Percentiles rank a stretch among this genome's conserved stretches.
Evolutionary conservation across 106 monocot species (phyloP).

Genomic region (Platanthera guangdongensis): DNA sequence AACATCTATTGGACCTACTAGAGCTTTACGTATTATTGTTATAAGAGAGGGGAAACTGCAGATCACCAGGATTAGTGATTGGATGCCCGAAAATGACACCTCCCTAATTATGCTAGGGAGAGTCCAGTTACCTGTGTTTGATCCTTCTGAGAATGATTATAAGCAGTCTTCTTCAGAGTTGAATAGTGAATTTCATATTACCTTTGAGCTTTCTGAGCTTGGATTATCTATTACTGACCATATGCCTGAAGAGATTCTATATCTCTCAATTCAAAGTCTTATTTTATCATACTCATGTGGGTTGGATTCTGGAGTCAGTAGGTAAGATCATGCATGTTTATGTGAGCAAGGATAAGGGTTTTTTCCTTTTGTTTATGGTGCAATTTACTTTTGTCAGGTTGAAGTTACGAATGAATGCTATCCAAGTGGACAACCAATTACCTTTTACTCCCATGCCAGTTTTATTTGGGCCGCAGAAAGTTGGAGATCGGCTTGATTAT

Average conservation of each 20-base stretch:
- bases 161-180: constrained; percentile 26
- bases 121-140: constrained; percentile 21
- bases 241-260: constrained; percentile 88
- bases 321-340: constrained; percentile 32
- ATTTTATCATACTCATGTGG: constrained; percentile 79
- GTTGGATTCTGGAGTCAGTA: constrained; percentile 76
- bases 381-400: constrained; percentile 46
- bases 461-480: constrained; percentile 55
- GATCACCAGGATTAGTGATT: constrained; percentile 67
- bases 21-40: constrained; percentile 45
- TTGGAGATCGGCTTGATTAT: constrained; percentile 56
- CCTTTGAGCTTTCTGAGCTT: constrained; percentile 73
- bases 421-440: constrained; percentile 89
- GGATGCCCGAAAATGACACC: constrained; percentile 60
- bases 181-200: constrained; percentile 74
- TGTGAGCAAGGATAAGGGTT: not conserved
- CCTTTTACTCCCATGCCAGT: constrained; percentile 96
- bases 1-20: constrained; percentile 32
- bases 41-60: constrained; percentile 66
- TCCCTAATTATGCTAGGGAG: constrained; percentile 15
- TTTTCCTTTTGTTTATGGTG: not conserved
- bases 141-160: constrained; percentile 41
- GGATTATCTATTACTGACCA: constrained; percentile 81
- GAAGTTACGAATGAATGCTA: constrained; percentile 62
- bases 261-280: constrained; percentile 69